phyloP scores from a whole-genome alignment of 2,329 filamentous ascomycete species.

The Grosmannia penicillata region DNA sequence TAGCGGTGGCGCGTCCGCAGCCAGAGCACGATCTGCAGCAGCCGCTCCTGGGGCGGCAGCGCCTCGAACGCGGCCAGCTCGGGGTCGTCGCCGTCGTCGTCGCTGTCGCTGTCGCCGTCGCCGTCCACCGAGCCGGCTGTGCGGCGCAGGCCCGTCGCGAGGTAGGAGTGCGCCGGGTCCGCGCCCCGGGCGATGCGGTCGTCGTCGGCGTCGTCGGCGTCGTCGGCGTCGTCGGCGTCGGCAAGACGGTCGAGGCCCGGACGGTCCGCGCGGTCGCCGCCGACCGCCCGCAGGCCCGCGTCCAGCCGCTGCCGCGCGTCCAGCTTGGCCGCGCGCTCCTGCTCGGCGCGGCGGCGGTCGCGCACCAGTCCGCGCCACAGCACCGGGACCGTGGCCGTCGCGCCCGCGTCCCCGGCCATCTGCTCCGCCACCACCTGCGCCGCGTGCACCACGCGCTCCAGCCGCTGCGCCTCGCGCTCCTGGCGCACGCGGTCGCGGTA shows the following conservation, averaged over 20 bases:
- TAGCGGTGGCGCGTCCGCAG: constrained; percentile 61
- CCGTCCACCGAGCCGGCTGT: constrained; percentile 36
- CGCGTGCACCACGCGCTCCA: constrained; percentile 55
- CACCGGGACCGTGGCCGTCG: constrained; percentile 23
- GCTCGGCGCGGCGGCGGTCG: constrained; percentile 53
- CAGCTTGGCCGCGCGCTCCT: constrained; percentile 48
- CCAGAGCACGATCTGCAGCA: constrained; percentile 51
- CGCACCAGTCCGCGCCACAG: constrained; percentile 66
- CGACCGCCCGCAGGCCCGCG: constrained; percentile 3
- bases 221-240: constrained; percentile 50
- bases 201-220: constrained; percentile 65
- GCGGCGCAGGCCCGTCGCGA: constrained; percentile 23
- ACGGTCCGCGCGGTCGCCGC: too few relatives aligned
- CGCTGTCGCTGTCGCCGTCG: constrained; percentile 41
- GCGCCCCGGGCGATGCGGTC: constrained; percentile 66
- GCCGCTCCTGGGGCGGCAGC: constrained; percentile 48
- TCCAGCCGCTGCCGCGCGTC: constrained; percentile 35
- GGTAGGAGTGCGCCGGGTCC: constrained; percentile 34
- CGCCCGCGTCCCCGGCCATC: constrained; percentile 43
- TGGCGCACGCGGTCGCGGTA: constrained; percentile 58
- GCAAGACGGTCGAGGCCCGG: too few relatives aligned
- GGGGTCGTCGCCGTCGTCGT: constrained; percentile 58
- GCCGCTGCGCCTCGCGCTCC: constrained; percentile 53
- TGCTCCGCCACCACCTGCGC: constrained; percentile 75
- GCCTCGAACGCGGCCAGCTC: constrained; percentile 71